Percentiles rank a stretch among this genome's conserved stretches.
phyloP scores from a whole-genome alignment of 73 alveolate genomes.

The Tetrahymena borealis region DNA sequence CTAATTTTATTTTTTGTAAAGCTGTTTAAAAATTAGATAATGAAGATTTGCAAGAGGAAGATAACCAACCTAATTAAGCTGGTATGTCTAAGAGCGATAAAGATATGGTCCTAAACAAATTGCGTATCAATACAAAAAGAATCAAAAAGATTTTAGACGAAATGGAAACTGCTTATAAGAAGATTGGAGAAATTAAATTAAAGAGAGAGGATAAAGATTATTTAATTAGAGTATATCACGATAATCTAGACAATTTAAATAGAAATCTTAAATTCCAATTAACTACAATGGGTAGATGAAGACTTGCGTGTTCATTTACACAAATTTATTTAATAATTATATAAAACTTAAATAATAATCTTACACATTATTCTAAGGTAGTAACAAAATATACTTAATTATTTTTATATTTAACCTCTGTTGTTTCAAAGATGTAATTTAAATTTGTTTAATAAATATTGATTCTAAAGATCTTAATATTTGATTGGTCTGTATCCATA shows the following conservation, averaged over 20 bases:
- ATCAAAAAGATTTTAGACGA: constrained; percentile 27
- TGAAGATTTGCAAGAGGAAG: not conserved
- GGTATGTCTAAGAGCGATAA: constrained; percentile 11
- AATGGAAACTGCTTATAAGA: constrained; percentile 23
- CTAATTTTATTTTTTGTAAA: not conserved
- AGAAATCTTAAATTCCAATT: constrained; percentile 36
- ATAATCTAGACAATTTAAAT: constrained; percentile 27
- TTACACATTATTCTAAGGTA: no score
- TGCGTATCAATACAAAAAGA: constrained; percentile 14
- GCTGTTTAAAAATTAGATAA: not conserved
- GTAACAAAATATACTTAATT: no score
- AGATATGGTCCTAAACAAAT: constrained; percentile 7
- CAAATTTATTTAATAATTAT: not conserved
- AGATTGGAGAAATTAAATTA: not conserved
- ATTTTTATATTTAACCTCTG: no score
- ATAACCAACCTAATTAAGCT: not conserved
- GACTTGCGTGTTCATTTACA: no score
- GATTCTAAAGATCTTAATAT: no score
- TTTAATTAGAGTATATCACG: constrained; percentile 9
- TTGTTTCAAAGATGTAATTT: no score
- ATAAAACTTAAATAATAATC: no score
- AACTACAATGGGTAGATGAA: constrained; percentile 39
- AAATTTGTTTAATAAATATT: no score
- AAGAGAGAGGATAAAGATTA: constrained; percentile 14
- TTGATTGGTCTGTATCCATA: no score